phyloP scores from a whole-genome alignment of 768 basidiomycete species.

The Termitomyces eurrhizus region DNA sequence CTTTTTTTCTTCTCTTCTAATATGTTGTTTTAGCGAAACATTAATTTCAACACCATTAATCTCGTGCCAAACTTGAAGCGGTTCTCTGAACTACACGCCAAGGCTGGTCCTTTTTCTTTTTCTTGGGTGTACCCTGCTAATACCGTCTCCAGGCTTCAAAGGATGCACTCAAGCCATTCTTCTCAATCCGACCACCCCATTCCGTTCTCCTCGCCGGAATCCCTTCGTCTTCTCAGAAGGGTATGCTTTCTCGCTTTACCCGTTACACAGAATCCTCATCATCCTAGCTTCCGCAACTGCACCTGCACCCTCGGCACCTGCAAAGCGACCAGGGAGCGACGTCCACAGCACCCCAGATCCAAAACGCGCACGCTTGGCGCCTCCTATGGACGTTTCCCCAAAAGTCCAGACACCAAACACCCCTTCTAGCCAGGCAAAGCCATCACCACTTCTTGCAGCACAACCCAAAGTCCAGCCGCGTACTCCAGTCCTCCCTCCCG shows the following conservation, averaged over 20 bases:
- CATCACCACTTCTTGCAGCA: conserved; percentile 18
- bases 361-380: conserved; percentile 37
- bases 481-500: conserved; percentile 5
- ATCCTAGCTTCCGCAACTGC: neutral
- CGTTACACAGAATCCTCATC: neutral
- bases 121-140: neutral
- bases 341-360: conserved; percentile 33
- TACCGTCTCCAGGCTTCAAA: conserved; percentile 28
- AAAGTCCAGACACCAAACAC: conserved; percentile 18
- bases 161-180: conserved; percentile 49
- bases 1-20: neutral
- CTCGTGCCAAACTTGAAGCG: conserved; percentile 39
- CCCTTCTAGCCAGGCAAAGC: conserved; percentile 21
- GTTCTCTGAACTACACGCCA: conserved; percentile 47
- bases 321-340: conserved; percentile 42
- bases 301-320: neutral
- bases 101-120: conserved; percentile 30
- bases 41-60: conserved; percentile 50
- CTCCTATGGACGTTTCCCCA: conserved; percentile 20
- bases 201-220: conserved; percentile 46
- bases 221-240: conserved; percentile 31
- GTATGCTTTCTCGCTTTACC: neutral
- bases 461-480: conserved; percentile 15
- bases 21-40: conserved; percentile 44
- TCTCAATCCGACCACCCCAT: conserved; percentile 44